Conservation (phyloP, 352 stramenopile species). For the Sclerospora graminicola region DNA sequence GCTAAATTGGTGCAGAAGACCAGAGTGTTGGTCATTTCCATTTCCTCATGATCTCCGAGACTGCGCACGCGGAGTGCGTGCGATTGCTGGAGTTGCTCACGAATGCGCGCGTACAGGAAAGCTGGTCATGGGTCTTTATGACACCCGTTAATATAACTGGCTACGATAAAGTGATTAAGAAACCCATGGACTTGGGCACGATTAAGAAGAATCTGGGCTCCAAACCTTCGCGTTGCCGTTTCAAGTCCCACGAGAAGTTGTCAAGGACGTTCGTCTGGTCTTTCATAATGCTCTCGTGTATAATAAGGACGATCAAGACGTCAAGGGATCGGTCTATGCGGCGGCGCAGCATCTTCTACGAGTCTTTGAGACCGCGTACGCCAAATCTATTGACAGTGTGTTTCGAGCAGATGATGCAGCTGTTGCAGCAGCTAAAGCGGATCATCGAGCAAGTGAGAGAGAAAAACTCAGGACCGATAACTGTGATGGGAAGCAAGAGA, state of each 20-base stretch:
- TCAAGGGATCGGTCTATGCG: slow-evolving; percentile 71
- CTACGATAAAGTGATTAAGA: slow-evolving; percentile 70
- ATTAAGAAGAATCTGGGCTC: slow-evolving; percentile 63
- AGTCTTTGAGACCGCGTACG: slow-evolving; percentile 77
- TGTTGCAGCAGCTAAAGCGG: slow-evolving; percentile 12
- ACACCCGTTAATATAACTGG: slow-evolving; percentile 53
- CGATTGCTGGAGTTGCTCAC: slow-evolving; percentile 69
- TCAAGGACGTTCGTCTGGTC: slow-evolving; percentile 67
- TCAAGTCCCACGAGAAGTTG: slow-evolving; percentile 77
- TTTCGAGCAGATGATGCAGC: slow-evolving; percentile 29
- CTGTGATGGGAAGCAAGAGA: neutral
- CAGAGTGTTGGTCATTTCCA: slow-evolving; percentile 9
- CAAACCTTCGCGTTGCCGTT: slow-evolving; percentile 77
- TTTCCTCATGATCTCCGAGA: slow-evolving; percentile 54
- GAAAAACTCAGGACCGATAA: slow-evolving; percentile 6
- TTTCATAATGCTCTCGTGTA: slow-evolving; percentile 78
- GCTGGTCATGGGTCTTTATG: slow-evolving; percentile 85
- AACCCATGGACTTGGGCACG: slow-evolving; percentile 74
- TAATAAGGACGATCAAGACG: slow-evolving; percentile 65
- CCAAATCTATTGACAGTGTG: slow-evolving; percentile 57
- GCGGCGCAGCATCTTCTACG: slow-evolving; percentile 68
- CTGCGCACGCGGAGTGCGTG: slow-evolving; percentile 67
- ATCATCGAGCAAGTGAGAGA: slow-evolving; percentile 23
- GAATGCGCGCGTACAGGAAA: slow-evolving; percentile 75
- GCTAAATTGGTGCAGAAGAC: no score